Evolutionary conservation across 1,284 basidiomycete species (phyloP).

Genomic region (Tetrapyrgos nigripes): DNA sequence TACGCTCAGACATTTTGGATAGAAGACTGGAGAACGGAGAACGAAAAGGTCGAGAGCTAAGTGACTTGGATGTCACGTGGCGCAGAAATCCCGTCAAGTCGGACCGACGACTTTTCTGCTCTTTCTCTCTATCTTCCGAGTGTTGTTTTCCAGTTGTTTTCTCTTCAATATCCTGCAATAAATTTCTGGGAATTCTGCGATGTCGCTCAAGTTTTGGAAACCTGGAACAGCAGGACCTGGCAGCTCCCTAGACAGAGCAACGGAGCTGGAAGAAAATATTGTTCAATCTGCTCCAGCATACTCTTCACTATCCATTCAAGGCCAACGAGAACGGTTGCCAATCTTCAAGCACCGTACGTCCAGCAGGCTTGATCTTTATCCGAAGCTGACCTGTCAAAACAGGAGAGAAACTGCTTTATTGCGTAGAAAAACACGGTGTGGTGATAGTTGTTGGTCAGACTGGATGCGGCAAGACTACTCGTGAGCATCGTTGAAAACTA

Average conservation of each 20-base stretch:
- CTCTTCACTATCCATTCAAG: conserved; percentile 66
- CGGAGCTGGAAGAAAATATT: conserved; percentile 76
- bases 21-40: neutral
- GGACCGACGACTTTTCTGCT: neutral
- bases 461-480: conserved; percentile 97
- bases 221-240: conserved; percentile 88
- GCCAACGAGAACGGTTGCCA: conserved; percentile 82
- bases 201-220: conserved; percentile 77
- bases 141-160: neutral
- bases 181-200: conserved; percentile 14
- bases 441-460: conserved; percentile 95
- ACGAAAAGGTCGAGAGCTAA: too few species aligned
- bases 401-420: conserved; percentile 84
- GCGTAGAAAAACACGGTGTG: conserved; percentile 84
- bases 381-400: conserved; percentile 6
- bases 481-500: conserved; percentile 51
- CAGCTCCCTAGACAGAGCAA: conserved; percentile 84
- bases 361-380: neutral
- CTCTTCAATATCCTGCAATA: neutral
- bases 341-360: conserved; percentile 86
- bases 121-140: neutral
- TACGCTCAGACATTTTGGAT: conserved; percentile 85
- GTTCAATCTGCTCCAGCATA: conserved; percentile 70
- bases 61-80: neutral
- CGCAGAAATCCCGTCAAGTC: neutral